phyloP scores from a whole-genome alignment of 352 stramenopile genomes.

The Pythium brachiatum region DNA sequence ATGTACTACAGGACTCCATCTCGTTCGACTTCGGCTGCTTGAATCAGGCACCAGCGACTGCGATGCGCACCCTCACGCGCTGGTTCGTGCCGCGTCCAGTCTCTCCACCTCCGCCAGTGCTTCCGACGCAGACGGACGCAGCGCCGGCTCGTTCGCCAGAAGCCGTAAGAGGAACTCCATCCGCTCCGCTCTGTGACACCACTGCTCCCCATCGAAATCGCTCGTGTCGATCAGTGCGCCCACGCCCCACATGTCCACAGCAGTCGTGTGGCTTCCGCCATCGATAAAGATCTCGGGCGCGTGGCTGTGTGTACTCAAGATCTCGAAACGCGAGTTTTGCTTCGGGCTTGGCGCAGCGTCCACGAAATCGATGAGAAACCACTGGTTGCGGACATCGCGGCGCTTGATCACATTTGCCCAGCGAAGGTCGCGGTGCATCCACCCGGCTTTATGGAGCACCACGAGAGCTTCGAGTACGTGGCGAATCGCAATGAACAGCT shows the following conservation, averaged over 20 bases:
- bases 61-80: too few relatives aligned
- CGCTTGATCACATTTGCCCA: constrained; percentile 11
- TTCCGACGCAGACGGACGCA: too few relatives aligned
- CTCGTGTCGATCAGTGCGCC: too few relatives aligned
- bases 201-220: too few relatives aligned
- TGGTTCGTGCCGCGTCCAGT: too few relatives aligned
- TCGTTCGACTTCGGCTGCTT: too few relatives aligned
- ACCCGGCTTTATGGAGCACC: not conserved
- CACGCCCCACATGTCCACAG: constrained; percentile 11
- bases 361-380: constrained; percentile 13
- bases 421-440: constrained; percentile 17
- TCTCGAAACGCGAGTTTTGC: not conserved
- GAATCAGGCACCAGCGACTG: too few relatives aligned
- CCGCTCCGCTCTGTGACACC: too few relatives aligned
- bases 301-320: constrained; percentile 1
- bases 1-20: too few relatives aligned
- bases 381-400: not conserved
- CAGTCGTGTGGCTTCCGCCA: constrained; percentile 7
- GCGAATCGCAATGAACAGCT: constrained; percentile 1
- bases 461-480: constrained; percentile 4
- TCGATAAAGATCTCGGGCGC: constrained; percentile 15
- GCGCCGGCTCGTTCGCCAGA: too few relatives aligned
- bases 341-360: constrained; percentile 11
- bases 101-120: too few relatives aligned
- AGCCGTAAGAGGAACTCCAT: too few relatives aligned